Evolutionary conservation across 208 protist species (phyloP).

Genomic region (Strigomonas galati): DNA sequence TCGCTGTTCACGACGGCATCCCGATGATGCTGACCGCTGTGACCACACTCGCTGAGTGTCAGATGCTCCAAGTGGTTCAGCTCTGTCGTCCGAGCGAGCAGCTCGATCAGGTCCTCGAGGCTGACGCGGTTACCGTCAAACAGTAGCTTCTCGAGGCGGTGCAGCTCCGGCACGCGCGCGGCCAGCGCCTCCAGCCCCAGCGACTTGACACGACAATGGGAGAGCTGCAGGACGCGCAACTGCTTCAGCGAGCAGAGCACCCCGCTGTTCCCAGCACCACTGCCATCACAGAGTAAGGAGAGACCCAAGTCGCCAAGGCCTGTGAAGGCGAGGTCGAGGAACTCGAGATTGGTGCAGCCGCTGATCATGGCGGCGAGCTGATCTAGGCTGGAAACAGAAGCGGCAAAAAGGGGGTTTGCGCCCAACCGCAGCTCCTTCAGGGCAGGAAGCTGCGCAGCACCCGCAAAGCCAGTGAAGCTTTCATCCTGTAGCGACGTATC

Average conservation of each 20-base stretch:
- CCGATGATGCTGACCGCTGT: not conserved
- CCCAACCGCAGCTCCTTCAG: slow-evolving; percentile 49
- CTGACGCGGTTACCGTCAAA: slow-evolving; percentile 42
- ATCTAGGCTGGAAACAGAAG: slow-evolving; percentile 29
- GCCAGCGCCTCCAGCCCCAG: slow-evolving; percentile 67
- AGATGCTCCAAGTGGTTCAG: slow-evolving; percentile 7
- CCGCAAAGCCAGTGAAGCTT: slow-evolving; percentile 20
- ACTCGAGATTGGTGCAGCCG: slow-evolving; percentile 20
- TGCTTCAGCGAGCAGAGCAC: slow-evolving; percentile 33
- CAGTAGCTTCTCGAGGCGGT: slow-evolving; percentile 36
- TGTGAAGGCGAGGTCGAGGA: slow-evolving; percentile 68
- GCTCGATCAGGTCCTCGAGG: slow-evolving; percentile 10
- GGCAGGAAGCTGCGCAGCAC: slow-evolving; percentile 21
- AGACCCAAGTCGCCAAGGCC: slow-evolving; percentile 62
- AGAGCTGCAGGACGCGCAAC: slow-evolving; percentile 45
- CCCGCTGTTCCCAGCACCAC: slow-evolving; percentile 13
- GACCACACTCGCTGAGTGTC: not conserved
- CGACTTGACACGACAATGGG: slow-evolving; percentile 35
- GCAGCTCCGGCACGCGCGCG: slow-evolving; percentile 30
- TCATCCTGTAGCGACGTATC: slow-evolving; percentile 46
- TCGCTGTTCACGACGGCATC: not conserved
- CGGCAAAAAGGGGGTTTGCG: slow-evolving; percentile 59
- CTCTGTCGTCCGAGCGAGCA: slow-evolving; percentile 3
- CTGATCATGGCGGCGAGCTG: slow-evolving; percentile 39
- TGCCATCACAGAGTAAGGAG: slow-evolving; percentile 63